Base-by-base conservation (phyloP, 495 filamentous ascomycete species). In the Aspergillus hancockii region DNA sequence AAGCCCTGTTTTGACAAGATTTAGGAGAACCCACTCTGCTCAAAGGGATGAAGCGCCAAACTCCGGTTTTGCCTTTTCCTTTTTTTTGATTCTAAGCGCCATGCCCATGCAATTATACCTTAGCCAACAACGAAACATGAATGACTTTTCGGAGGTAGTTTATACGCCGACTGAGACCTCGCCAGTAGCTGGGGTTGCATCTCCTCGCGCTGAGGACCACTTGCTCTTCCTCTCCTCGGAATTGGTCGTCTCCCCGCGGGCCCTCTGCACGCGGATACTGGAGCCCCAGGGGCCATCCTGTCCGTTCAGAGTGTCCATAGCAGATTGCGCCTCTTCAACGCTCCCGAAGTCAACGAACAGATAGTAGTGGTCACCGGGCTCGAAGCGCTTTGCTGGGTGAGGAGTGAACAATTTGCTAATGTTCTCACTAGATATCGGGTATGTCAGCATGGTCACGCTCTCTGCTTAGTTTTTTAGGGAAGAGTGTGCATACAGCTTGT, bases 391-490 rank as follows among this genome's bases (percentile, higher is more conserved):
- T 16, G 81, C 78, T 2, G 78, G 75, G 63, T 85, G 83, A 16
- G 84, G 82, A 14, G 80, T 72, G 60, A 88, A 82, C 43, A 87
- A 73, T 72, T 89, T 88, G 79, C 84, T 86, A 49, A 89, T 79
- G 22, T 83, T 79, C 62, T 84, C 76, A 52, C 67, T 73, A 60
- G 57, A n/a, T 28, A 30, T 36, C 34, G 43, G 12, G 18, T 8
- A 49, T 30, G 49, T 65, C 50, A 61, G 58, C 38, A 28, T 38
- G 0, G 46, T 14, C 10, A 52, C 5, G 31, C 5, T 5, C 28
- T 55, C 25, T 57, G 25, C 30, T 32, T 49, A 23, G n/a, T 0
- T 43, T 23, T n/a, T 40, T 31, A 12, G 5, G 18, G 49, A 23
- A 57, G 19, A 30, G 21, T 46, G 22, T 21, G 67, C 69, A 8